Base-by-base conservation (phyloP, 352 stramenopile species). In the Globisporangium yorkense region DNA sequence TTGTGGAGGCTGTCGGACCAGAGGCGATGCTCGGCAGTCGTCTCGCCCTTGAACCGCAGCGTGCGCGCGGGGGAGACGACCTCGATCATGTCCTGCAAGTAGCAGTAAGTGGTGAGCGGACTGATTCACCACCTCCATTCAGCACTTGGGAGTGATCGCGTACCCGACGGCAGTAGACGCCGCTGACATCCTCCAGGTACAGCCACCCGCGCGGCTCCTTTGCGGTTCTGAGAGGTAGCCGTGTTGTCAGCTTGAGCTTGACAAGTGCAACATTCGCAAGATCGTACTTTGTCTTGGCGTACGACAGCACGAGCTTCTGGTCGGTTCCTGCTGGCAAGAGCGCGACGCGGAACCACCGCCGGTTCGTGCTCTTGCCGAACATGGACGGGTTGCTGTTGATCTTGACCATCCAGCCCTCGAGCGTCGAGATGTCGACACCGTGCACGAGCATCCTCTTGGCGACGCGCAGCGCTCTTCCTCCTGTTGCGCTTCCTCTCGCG, bases 381-480 rank as follows among this genome's bases (percentile, higher is more conserved):
- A 91, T 71, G 29, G 75, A 86, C 50, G 77, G 80, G 33, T 91
- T 91, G 74, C 67, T 91, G 60, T 93, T 89, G 76, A 92, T 88
- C 63, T 93, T 93, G 64, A 88, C 57, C 80, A 93, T 88, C 80
- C 81, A 93, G 33, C 84, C 84, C 62, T 93, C 84, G 31, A 91
- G 71, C 66, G 79, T 77, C 54, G 79, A 86, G 71, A 93, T 91
- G 58, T 93, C 80, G 20, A 93, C 80, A 40, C 84, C 84, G 37
- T 93, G 80, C 15, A 87, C 78, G 57, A 88, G 56, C 57, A 69
- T 70, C 24, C 24, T 27, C 24, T 27, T 27, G 24, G 24, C 24
- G 24, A 27, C 24, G 24, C 24, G 24, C 24, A 27, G 24, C 24
- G 24, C 24, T 27, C 24, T 27, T 27, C 24, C 24, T 27, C 24